Base-by-base conservation (phyloP, 2,329 filamentous ascomycete genomes). In the Microsporum audouinii region DNA sequence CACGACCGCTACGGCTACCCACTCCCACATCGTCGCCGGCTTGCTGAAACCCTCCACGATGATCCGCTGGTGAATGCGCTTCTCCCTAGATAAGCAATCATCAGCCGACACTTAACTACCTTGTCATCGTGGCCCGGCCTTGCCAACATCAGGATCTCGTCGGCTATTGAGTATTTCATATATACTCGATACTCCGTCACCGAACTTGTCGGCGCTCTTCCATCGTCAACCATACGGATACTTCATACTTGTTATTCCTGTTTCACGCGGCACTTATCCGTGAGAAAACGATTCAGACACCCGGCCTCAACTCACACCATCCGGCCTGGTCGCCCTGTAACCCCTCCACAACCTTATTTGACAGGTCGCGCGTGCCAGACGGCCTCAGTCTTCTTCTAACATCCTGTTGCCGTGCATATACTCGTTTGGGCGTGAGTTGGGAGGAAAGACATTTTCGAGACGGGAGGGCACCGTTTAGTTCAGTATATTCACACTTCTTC, bases 281-380 rank as follows among this genome's bases (percentile, higher is more conserved):
- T 29, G 49, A 34, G n/a, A 55, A 38, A 34, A 55, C 49, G 31
- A 55, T 55, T 36, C 49, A 55, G 49, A 36, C 49, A n/a, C 31
- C 29, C 49, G 33, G 36, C 49, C 29, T 55, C 49, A 55, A 31
- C 49, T 55, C 49, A 36, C 31, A 17, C 23, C 33, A 55, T 55
- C 49, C 33, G 12, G 49, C 31, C 49, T 55, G 31, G 49, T 55
- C 49, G 49, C 29, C 49, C 17, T 55, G 31, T 17, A 55, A 55
- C 49, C 49, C 49, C 49, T 36, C 49, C 49, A 31, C 49, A 55
- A 55, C 49, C 49, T 55, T 55, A 55, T 36, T 55, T 55, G 31
- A 23, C 49, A 55, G n/a, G 49, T 55, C 31, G 49, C 49, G 49
- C 49, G 17, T 55, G 31, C n/a, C 31, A 23, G 31, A 55, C 49